Conservation (phyloP, 306 rosid species). For the Vigna nakashimae region DNA sequence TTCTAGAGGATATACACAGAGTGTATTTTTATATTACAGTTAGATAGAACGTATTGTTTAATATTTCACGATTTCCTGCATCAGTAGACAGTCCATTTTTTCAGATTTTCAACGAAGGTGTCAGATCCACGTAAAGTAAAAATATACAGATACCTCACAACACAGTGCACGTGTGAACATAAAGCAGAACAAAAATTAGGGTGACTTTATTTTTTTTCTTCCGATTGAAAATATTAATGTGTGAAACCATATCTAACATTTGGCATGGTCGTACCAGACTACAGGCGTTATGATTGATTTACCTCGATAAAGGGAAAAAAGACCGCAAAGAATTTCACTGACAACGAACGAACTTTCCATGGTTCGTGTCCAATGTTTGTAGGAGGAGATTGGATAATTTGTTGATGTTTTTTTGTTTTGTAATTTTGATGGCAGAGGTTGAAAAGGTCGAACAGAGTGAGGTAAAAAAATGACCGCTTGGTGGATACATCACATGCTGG, state of each 20-base stretch:
- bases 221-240: too few relatives aligned
- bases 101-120: neutral
- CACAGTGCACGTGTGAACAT: neutral
- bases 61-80: slow-evolving; percentile 18
- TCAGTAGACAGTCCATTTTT: neutral
- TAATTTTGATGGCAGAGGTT: neutral
- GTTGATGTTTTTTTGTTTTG: neutral
- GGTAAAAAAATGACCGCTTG: neutral
- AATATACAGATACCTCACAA: neutral
- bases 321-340: neutral
- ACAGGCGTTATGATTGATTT: too few relatives aligned
- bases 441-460: neutral
- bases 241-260: too few relatives aligned
- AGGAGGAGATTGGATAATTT: neutral
- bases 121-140: neutral
- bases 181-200: neutral
- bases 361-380: neutral
- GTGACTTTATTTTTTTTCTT: neutral
- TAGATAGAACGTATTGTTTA: neutral
- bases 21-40: too few relatives aligned
- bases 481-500: slow-evolving; percentile 27
- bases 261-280: too few relatives aligned
- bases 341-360: neutral
- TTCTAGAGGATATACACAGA: slow-evolving; percentile 28
- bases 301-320: neutral